phyloP scores from a whole-genome alignment of 768 basidiomycete genomes.

The Russula vinacea region DNA sequence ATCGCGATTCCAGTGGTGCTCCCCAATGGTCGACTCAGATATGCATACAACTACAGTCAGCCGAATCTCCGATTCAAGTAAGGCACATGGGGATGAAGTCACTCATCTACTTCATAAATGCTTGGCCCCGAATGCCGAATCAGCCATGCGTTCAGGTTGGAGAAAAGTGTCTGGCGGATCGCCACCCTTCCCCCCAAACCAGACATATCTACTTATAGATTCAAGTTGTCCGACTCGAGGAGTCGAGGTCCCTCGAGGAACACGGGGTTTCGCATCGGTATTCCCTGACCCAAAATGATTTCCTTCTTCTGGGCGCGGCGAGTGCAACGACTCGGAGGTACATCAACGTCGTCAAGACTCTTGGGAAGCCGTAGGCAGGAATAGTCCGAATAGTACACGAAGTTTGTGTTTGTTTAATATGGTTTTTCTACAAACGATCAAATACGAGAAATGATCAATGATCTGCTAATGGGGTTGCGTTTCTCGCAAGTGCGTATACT shows the following conservation, averaged over 20 bases:
- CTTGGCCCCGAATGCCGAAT: background rate
- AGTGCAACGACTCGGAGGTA: background rate
- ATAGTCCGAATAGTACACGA: background rate
- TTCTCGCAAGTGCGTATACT: background rate
- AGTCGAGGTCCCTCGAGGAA: too few relatives aligned
- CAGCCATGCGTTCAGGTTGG: background rate
- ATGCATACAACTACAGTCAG: too few relatives aligned
- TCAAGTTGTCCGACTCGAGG: too few relatives aligned
- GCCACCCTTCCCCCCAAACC: background rate
- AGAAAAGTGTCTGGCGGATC: background rate
- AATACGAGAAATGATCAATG: background rate
- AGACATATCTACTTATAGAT: background rate
- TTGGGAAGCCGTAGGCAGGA: background rate
- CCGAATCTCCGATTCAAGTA: background rate
- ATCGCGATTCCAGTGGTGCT: background rate
- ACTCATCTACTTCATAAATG: too few relatives aligned
- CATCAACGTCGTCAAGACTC: background rate
- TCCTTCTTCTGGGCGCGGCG: background rate
- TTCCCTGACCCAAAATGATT: background rate
- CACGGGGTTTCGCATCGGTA: background rate
- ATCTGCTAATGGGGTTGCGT: background rate
- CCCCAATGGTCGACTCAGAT: too few relatives aligned
- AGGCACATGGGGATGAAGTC: background rate
- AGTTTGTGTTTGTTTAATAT: background rate
- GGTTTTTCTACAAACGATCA: background rate